These are phyloP conservation scores for Rhizophagus prolifer DNA, from an alignment of 192 early-diverging fungal species.

Conservation along the genomic window DNA sequence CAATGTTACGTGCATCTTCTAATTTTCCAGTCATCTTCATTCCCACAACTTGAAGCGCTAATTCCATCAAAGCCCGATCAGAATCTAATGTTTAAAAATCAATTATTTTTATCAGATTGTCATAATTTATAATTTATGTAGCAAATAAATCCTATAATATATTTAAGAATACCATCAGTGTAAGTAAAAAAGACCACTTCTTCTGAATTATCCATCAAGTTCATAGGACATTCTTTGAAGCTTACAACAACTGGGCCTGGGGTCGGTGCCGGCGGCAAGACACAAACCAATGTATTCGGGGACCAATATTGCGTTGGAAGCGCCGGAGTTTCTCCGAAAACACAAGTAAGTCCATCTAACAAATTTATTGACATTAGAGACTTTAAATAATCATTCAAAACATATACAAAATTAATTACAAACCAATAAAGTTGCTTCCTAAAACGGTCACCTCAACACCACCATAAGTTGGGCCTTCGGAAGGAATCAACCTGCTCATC, in stretches of 20 bases:
- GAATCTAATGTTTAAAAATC: constrained; percentile 62
- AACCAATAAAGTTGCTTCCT: constrained; percentile 76
- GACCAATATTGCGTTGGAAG: constrained; percentile 77
- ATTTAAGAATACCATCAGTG: constrained; percentile 34
- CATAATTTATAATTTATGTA: too few relatives aligned
- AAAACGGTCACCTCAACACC: constrained; percentile 83
- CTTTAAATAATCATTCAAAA: not conserved
- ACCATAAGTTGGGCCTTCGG: constrained; percentile 82
- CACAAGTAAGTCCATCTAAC: constrained; percentile 54
- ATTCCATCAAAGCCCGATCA: constrained; percentile 87
- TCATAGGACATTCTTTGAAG: constrained; percentile 53
- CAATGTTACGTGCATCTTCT: constrained; percentile 73
- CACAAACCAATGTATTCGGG: constrained; percentile 75
- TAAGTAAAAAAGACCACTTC: constrained; percentile 46
- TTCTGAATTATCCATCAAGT: constrained; percentile 35
- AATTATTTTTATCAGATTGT: constrained; percentile 3
- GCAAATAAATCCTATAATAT: too few relatives aligned
- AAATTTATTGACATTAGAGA: not conserved
- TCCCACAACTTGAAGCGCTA: constrained; percentile 87
- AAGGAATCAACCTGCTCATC: constrained; percentile 77
- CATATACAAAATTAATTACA: not conserved
- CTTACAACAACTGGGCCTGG: constrained; percentile 72
- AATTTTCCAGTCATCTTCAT: constrained; percentile 78
- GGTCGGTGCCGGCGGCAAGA: constrained; percentile 72
- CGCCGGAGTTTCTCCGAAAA: constrained; percentile 78